Percentiles rank a stretch among this genome's conserved stretches.
Evolutionary conservation across 192 early-diverging fungal species (phyloP).

Genomic region (Coemansia sp.): DNA sequence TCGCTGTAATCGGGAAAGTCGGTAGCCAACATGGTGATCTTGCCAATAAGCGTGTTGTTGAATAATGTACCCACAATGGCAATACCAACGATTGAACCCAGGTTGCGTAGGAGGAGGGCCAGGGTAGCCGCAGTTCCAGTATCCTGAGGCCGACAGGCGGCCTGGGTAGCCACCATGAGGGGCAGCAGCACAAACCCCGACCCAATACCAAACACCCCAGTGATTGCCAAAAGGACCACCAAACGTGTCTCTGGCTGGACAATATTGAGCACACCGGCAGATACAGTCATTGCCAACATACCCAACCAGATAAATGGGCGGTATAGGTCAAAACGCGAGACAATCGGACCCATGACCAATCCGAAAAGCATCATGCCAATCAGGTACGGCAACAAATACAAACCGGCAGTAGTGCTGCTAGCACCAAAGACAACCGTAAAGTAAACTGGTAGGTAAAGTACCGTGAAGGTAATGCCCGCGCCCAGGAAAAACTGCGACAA

Average conservation of each 20-base stretch:
- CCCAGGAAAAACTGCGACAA: conserved; percentile 25
- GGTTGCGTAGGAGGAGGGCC: conserved; percentile 14
- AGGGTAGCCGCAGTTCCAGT: conserved; percentile 20
- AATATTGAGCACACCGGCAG: conserved; percentile 19
- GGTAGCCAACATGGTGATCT: conserved; percentile 1
- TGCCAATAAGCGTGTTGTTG: conserved; percentile 19
- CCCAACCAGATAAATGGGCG: conserved; percentile 31
- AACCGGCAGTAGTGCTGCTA: conserved; percentile 12
- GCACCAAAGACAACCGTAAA: conserved; percentile 17
- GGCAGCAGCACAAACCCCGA: conserved; percentile 21
- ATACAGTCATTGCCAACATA: conserved; percentile 9
- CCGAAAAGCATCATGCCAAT: conserved; percentile 19
- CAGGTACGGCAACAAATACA: conserved; percentile 26
- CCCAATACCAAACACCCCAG: conserved; percentile 20
- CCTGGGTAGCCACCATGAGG: conserved; percentile 23
- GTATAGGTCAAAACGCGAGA: conserved; percentile 17
- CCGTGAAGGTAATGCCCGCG: conserved; percentile 17
- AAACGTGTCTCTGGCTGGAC: conserved; percentile 11
- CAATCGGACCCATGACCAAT: conserved; percentile 13
- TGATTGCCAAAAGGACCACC: conserved; percentile 8
- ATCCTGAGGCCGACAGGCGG: conserved; percentile 10
- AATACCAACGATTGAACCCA: conserved; percentile 25
- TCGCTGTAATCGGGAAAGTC: conserved; percentile 8
- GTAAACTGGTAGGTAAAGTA: conserved; percentile 28
- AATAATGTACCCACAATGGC: conserved; percentile 24